Conservation (phyloP, 495 filamentous ascomycete genomes). For the Copromyces sp. region DNA sequence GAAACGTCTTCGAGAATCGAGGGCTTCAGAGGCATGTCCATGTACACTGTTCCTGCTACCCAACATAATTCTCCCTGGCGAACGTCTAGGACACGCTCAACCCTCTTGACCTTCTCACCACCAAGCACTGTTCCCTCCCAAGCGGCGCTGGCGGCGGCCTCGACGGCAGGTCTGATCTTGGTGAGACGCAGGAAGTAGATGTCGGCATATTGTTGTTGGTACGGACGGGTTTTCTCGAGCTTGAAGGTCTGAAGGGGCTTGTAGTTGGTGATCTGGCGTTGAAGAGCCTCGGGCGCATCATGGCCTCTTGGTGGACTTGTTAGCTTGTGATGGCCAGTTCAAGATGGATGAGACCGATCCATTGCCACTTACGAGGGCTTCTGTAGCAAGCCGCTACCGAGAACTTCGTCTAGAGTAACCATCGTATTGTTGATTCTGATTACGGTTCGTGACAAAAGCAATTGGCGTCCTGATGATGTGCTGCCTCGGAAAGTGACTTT, state of each 20-base stretch:
- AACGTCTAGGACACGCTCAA: conserved; percentile 87
- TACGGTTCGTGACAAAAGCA: not conserved
- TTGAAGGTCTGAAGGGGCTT: conserved; percentile 63
- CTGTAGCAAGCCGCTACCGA: conserved; percentile 16
- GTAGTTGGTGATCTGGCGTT: conserved; percentile 53
- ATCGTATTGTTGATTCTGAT: conserved; percentile 1
- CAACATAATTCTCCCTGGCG: conserved; percentile 93
- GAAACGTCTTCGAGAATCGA: conserved; percentile 93
- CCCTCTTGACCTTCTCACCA: conserved; percentile 60
- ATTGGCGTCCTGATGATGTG: not conserved
- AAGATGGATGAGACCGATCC: not conserved
- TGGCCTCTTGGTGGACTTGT: conserved; percentile 23
- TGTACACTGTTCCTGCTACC: conserved; percentile 89
- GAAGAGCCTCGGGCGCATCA: conserved; percentile 21
- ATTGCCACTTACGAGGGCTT: conserved; percentile 18
- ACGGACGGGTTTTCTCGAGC: conserved; percentile 63
- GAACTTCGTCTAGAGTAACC: conserved; percentile 25
- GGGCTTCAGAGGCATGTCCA: conserved; percentile 94
- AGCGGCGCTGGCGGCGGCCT: conserved; percentile 57
- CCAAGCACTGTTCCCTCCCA: conserved; percentile 76
- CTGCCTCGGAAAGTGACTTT: not conserved
- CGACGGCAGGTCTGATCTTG: conserved; percentile 75
- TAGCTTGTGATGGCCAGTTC: not conserved
- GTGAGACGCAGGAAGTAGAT: conserved; percentile 92
- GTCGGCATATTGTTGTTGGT: conserved; percentile 91